A percentile compares a stretch with the other conserved stretches of the same genome.
These are phyloP conservation scores for Aureobasidium uvarum DNA, from an alignment of 2,329 filamentous ascomycete genomes.

Conservation along the genomic window DNA sequence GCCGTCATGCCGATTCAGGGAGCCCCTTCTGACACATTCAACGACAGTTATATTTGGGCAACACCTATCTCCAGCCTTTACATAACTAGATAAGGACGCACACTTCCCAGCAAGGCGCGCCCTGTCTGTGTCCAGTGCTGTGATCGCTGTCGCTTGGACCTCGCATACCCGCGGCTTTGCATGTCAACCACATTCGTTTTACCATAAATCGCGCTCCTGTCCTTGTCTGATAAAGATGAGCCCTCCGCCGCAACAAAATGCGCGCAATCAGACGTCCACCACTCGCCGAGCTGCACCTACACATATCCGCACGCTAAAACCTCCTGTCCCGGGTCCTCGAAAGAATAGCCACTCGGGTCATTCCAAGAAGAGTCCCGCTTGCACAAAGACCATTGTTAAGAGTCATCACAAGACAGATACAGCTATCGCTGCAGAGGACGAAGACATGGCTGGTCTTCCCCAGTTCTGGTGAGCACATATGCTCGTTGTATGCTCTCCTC, in stretches of 20 bases:
- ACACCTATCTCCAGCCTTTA: constrained; percentile 1
- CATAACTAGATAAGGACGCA: constrained; percentile 19
- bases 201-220: constrained; percentile 5
- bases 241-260: constrained; percentile 24
- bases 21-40: constrained; percentile 19
- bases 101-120: constrained; percentile 10
- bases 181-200: constrained; percentile 20
- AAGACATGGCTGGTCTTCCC: constrained; percentile 53
- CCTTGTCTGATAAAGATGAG: constrained; percentile 17
- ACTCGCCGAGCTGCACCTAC: constrained; percentile 14
- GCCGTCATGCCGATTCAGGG: constrained; percentile 1
- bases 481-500: neutral
- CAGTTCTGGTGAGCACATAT: constrained; percentile 51
- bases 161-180: constrained; percentile 5
- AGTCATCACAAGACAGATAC: constrained; percentile 29
- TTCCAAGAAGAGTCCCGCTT: constrained; percentile 15
- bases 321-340: constrained; percentile 6
- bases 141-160: constrained; percentile 10
- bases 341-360: constrained; percentile 18
- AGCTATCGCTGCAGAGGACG: constrained; percentile 44
- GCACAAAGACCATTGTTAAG: constrained; percentile 22
- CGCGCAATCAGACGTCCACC: constrained; percentile 7
- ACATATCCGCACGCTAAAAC: neutral
- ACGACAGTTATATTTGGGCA: constrained; percentile 1
- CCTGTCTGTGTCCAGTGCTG: constrained; percentile 21